These are phyloP conservation scores for Agastache rugosa DNA, from an alignment of 257 asterid genomes.

Conservation along the genomic window DNA sequence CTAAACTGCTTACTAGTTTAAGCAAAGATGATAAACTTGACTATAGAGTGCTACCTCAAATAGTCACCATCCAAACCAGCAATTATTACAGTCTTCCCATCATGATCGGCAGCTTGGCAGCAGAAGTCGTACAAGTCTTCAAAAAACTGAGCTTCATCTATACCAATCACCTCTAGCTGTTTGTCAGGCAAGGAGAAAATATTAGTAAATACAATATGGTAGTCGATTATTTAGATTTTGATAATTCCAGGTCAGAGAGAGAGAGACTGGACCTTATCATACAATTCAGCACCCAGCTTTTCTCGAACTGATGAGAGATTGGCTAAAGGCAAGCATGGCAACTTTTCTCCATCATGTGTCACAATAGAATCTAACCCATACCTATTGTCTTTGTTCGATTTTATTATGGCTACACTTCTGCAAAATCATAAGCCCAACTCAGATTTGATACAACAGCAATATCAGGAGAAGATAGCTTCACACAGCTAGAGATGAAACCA, in stretches of 20 bases:
- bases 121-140: conserved; percentile 91
- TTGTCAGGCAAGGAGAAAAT: neutral
- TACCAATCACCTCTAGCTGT: conserved; percentile 85
- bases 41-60: conserved; percentile 57
- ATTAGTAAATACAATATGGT: conserved; percentile 23
- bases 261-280: conserved; percentile 54
- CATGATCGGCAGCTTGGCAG: conserved; percentile 85
- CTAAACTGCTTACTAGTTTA: neutral
- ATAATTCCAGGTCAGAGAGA: neutral
- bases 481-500: conserved; percentile 1
- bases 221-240: neutral
- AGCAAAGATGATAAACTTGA: neutral
- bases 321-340: conserved; percentile 82
- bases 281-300: conserved; percentile 67
- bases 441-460: conserved; percentile 1
- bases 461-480: conserved; percentile 7
- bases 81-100: conserved; percentile 84
- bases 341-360: conserved; percentile 87
- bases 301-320: conserved; percentile 70
- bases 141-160: conserved; percentile 95
- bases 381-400: conserved; percentile 80
- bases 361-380: conserved; percentile 79
- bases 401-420: conserved; percentile 82
- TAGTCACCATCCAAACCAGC: conserved; percentile 99
- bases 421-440: conserved; percentile 38